Evolutionary conservation across 164 flowering plant species (phyloP).

Genomic region (Houttuynia cordata): DNA sequence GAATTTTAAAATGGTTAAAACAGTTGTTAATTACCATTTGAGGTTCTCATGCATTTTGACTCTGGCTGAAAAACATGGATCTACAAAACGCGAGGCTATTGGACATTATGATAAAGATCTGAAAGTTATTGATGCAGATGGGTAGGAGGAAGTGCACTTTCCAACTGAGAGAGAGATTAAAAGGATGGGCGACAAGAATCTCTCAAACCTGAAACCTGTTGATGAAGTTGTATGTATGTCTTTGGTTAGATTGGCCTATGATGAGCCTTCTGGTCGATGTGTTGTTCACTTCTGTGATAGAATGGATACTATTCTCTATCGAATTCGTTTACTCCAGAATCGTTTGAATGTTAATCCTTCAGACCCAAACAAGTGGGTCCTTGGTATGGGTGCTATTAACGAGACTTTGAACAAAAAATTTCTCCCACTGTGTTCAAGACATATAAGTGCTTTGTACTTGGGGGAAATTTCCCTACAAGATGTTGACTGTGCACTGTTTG

Average conservation of each 20-base stretch:
- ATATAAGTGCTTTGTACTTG: slow-evolving; percentile 43
- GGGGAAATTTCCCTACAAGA: slow-evolving; percentile 73
- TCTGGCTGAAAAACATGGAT: slow-evolving; percentile 79
- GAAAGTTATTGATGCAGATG: slow-evolving; percentile 36
- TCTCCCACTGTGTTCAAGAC: slow-evolving; percentile 62
- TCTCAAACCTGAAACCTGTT: slow-evolving; percentile 80
- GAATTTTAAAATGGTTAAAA: slow-evolving; percentile 73
- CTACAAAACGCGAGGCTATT: slow-evolving; percentile 72
- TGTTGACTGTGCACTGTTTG: slow-evolving; percentile 49
- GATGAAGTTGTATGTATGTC: slow-evolving; percentile 65
- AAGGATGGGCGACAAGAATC: slow-evolving; percentile 74
- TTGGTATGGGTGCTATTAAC: slow-evolving; percentile 60
- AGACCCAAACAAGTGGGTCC: slow-evolving; percentile 50
- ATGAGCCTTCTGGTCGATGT: slow-evolving; percentile 48
- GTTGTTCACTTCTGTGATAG: slow-evolving; percentile 69
- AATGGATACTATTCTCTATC: slow-evolving; percentile 41
- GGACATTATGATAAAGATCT: slow-evolving; percentile 77
- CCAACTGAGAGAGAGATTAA: slow-evolving; percentile 75
- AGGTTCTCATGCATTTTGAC: slow-evolving; percentile 89
- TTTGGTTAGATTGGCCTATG: slow-evolving; percentile 56
- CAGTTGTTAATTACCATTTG: slow-evolving; percentile 66
- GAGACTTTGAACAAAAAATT: slow-evolving; percentile 57
- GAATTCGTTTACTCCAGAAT: slow-evolving; percentile 57
- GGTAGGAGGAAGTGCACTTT: slow-evolving; percentile 49
- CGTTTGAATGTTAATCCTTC: slow-evolving; percentile 33